Evolutionary conservation across 2,329 filamentous ascomycete species (phyloP), one percentile per base, ranked within the genome.

Genomic region (Aureobasidium sp.): DNA sequence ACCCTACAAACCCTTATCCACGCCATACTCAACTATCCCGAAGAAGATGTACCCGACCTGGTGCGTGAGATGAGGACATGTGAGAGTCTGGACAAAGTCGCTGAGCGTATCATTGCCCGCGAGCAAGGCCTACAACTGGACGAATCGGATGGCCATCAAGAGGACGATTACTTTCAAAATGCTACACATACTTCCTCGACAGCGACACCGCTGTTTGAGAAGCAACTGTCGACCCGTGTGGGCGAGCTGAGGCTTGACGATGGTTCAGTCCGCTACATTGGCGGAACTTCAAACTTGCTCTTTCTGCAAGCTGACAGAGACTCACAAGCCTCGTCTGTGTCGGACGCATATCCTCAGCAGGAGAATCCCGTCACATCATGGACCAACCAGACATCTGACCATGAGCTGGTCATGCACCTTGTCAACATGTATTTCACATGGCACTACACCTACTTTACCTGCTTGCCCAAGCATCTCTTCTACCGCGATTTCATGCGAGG

Each of bases 361-460:
- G 84, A 88, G 57, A 83, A 93, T 64, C 86, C 91, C 4, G 81
- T 94, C 60, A 86, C 85, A 22, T 92, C 88, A 60, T 99, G 94
- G 94, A 96, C 93, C 0, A 84, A 81, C 17, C 91, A 96, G 49
- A 96, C 91, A 1, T 80, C 85, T 56, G 91, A 97, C 71, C 81
- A 85, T 27, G 83, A 88, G 60, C 80, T 96, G 49, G 85, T 97
- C 67, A 83, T 86, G 17, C 93, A 97, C 73, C 83, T 99, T 19
- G 85, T 99, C 71, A 93, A 92, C 70, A 92, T 97, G 90, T 99
- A 99, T 76, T 97, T 97, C 76, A 91, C 87, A 68, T 97, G 93
- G 89, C 94, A 97, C 74, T 97, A 97, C 74, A 87, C 91, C 19
- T 97, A 94, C 75, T 99, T 97, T 73, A 93, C 91, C 4, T 94